phyloP scores from a whole-genome alignment of 306 rosid genomes.

The Gastrolobium villosum region DNA sequence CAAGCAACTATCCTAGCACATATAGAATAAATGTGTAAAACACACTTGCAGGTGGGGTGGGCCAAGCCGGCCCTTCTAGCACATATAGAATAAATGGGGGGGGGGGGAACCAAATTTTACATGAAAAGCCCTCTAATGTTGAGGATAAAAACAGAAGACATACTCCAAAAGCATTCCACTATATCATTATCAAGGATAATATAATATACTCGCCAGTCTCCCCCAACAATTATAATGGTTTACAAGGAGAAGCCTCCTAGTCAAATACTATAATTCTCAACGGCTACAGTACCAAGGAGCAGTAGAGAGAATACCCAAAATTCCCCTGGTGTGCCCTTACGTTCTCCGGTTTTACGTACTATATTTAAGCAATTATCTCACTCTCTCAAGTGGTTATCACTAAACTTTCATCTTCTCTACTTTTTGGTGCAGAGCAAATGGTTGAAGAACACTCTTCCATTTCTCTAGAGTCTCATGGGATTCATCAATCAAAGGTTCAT shows the following conservation, averaged over 20 bases:
- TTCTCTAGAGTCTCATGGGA: background rate
- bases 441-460: background rate
- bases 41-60: background rate
- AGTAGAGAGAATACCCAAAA: background rate
- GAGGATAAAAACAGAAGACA: slow-evolving; percentile 11
- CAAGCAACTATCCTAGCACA: background rate
- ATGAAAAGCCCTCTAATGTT: slow-evolving; percentile 1
- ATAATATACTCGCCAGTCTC: background rate
- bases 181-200: background rate
- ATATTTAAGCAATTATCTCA: too few relatives aligned
- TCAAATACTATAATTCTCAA: background rate
- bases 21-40: background rate
- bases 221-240: slow-evolving; percentile 20
- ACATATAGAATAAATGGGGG: too few relatives aligned
- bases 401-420: background rate
- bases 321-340: background rate
- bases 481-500: background rate
- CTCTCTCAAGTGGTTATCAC: background rate
- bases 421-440: background rate
- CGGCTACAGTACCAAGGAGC: background rate
- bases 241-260: slow-evolving; percentile 32
- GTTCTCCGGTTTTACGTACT: background rate
- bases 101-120: background rate
- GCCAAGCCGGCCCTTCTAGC: too few relatives aligned
- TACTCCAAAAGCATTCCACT: slow-evolving; percentile 30